Base-by-base conservation (phyloP, 192 early-diverging fungal genomes). In the Tieghemiomyces parasiticus region DNA sequence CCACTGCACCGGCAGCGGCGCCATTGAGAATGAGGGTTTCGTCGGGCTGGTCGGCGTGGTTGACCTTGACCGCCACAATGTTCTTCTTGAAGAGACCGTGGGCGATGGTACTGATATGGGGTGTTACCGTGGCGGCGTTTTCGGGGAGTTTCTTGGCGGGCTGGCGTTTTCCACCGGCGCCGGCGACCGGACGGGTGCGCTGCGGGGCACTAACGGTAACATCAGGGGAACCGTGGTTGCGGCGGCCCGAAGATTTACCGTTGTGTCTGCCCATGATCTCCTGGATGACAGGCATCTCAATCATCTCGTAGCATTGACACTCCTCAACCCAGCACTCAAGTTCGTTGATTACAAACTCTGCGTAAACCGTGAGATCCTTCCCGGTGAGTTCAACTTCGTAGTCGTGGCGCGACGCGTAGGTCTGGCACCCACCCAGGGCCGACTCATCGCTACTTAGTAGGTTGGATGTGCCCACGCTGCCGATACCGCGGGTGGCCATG, bases 71-170 rank as follows among this genome's bases (percentile, higher is more conserved):
- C 20, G 62, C 67, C 4, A 72, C 59, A 3, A 76, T 48, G 34
- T 71, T 63, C 51, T 70, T 63, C 3, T 67, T 66, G 59, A 74
- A 77, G 13, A 77, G 62, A 2, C 66, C 67, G 54, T 68, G 61
- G 58, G 72, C 71, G 38, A 77, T 69, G 3, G 61, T 66, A 25
- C 63, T 69, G 38, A 74, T 66, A 22, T 71, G 67, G 13, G 69
- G 67, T 1, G 73, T 74, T 16, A 74, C 68, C 24, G 69, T 71
- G 1, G 73, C 65, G 1, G 65, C 64, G 44, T 74, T 74, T 38
- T 74, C 69, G 30, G 54, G 54, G 32, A 20, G 54, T 10, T 34
- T 34, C 3, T 62, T 58, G 20, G 63, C 69, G n/a, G 71, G 56
- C 29, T 69, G 52, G 53, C 61, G 64, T n/a, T n/a, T n/a, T n/a